Percentiles rank a stretch among this genome's conserved stretches.
Evolutionary conservation across 1,284 basidiomycete species (phyloP).

Genomic region (Austroboletus rostrupii): DNA sequence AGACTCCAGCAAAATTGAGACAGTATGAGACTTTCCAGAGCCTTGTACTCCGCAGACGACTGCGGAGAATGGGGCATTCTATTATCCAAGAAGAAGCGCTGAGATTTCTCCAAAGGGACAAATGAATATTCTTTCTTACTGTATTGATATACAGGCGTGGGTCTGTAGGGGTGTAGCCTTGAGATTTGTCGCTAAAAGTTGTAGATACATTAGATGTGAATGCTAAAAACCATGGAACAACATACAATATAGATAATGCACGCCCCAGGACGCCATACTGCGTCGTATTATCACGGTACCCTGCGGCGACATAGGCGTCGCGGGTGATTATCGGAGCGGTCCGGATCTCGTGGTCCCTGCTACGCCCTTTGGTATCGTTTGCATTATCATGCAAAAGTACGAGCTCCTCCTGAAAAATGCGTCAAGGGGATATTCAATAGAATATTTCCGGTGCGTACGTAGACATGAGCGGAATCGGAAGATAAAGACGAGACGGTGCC

Average conservation of each 20-base stretch:
- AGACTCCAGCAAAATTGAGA: conserved; percentile 60
- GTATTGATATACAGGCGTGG: conserved; percentile 59
- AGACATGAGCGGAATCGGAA: conserved; percentile 12
- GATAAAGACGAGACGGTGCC: neutral
- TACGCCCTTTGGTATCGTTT: conserved; percentile 19
- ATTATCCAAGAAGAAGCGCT: neutral
- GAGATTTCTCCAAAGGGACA: neutral
- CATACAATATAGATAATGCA: conserved; percentile 43
- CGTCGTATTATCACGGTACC: conserved; percentile 29
- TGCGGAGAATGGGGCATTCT: conserved; percentile 61
- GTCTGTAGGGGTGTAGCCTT: conserved; percentile 34
- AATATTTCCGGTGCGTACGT: conserved; percentile 17
- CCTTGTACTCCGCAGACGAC: conserved; percentile 63
- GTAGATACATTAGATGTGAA: neutral
- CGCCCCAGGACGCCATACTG: conserved; percentile 61
- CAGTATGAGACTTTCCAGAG: conserved; percentile 68
- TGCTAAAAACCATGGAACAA: neutral
- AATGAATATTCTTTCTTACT: conserved; percentile 29
- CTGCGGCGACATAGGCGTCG: conserved; percentile 42
- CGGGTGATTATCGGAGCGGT: conserved; percentile 57
- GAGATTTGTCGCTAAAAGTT: conserved; percentile 28
- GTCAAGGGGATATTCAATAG: neutral
- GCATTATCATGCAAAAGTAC: conserved; percentile 37
- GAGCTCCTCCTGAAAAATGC: conserved; percentile 37
- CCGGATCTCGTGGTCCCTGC: conserved; percentile 38